Evolutionary conservation across 352 stramenopile genomes (phyloP), one percentile per base, ranked within the genome.

Genomic region (Pythium myriotylum): DNA sequence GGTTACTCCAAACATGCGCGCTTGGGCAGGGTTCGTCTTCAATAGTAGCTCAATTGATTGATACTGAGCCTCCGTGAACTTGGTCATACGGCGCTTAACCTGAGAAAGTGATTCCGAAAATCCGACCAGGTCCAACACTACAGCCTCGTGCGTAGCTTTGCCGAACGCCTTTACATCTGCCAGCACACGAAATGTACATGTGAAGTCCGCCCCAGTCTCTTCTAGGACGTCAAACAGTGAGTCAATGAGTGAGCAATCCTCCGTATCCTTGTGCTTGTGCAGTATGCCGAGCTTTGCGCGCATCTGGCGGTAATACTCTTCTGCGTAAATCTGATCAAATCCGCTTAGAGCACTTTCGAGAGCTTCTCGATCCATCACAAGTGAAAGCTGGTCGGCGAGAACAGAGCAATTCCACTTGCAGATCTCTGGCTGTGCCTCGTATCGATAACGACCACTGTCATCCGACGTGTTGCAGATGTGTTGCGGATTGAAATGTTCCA

Each of bases 401-500:
- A 93, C 73, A 0, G 64, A 42, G 41, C 75, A 86, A 56, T 96
- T 96, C 83, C 84, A 96, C 67, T 92, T 91, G 73, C 88, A 95
- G 51, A 95, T 87, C 62, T 86, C 74, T 29, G 88, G 84, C 37
- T 96, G 88, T 16, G 79, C 77, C 40, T 91, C 79, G 61, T 92
- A 96, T 12, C 84, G 74, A 61, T 97, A 96, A 6, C 89, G 77
- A 4, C 89, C 84, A 23, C 67, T 67, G 50, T 89, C 76, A 53
- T 96, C 89, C 14, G 84, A 94, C 47, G 81, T 87, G 58, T 95
- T 95, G 74, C 82, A 92, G 42, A 92, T 69, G 52, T 92, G 82
- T 37, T 86, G 69, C 2, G 80, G 75, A 54, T 97, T 80, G 62
- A 96, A 97, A 55, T 92, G 77, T 62, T 97, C 90, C 86, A 97